A percentile compares a stretch with the other conserved stretches of the same genome.
Conservation (phyloP, 257 asterid genomes). For the Cordia subcordata region DNA sequence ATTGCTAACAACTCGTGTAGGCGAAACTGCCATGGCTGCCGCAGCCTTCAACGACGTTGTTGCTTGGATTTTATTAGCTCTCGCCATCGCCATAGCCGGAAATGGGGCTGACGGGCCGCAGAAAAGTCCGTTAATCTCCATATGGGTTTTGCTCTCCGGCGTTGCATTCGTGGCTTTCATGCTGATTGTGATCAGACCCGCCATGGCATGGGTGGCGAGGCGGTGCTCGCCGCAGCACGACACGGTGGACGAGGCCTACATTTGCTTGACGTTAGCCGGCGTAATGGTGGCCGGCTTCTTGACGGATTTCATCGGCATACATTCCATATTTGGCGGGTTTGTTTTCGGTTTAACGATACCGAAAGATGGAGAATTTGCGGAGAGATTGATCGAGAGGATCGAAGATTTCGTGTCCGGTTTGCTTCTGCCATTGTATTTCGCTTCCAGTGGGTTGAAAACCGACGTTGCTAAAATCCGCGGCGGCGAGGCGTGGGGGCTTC, state of each 20-base stretch:
- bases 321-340: slow-evolving; percentile 53
- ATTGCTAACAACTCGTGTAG: slow-evolving; percentile 21
- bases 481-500: slow-evolving; percentile 52
- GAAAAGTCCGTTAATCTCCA: slow-evolving; percentile 14
- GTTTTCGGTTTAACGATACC: slow-evolving; percentile 53
- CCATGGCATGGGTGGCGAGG: slow-evolving; percentile 42
- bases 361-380: slow-evolving; percentile 37
- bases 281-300: slow-evolving; percentile 44
- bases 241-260: slow-evolving; percentile 44
- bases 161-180: slow-evolving; percentile 25
- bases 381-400: slow-evolving; percentile 35
- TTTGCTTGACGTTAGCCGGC: slow-evolving; percentile 40
- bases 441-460: slow-evolving; percentile 41
- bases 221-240: slow-evolving; percentile 37
- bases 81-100: slow-evolving; percentile 18
- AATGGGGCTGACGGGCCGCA: slow-evolving; percentile 11
- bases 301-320: slow-evolving; percentile 50
- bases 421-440: slow-evolving; percentile 45
- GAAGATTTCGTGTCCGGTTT: slow-evolving; percentile 44
- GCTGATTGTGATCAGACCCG: slow-evolving; percentile 28
- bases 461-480: slow-evolving; percentile 46
- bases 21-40: slow-evolving; percentile 28
- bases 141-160: slow-evolving; percentile 29
- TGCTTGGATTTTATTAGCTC: slow-evolving; percentile 30
- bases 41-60: slow-evolving; percentile 30